Evolutionary conservation across 305 asterid genomes (phyloP), one percentile per base, ranked within the genome.

Genomic region (Fraxinus xanthoxyloides): DNA sequence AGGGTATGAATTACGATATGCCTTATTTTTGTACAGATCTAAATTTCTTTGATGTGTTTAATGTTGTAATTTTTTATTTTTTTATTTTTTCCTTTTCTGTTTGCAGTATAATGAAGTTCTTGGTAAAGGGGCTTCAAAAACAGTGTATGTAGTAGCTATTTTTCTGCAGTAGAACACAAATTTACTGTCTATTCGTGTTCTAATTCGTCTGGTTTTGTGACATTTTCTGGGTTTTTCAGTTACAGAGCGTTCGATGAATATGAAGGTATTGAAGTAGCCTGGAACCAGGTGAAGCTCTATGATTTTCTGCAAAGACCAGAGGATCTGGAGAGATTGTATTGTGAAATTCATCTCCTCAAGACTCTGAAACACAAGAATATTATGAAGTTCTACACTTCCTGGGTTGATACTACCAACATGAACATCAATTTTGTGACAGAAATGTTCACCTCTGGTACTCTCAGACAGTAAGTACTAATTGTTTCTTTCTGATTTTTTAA

Each of bases 371-470:
- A 93, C 83, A 77, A 31, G 72, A 93, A 91, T 72, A 93, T 93
- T 63, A 93, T 93, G 98, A 93, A 90, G 72, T 93, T 92, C 77
- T 92, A 91, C 74, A 87, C 97, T 69, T 93, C 97, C 82, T 92
- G 98, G 98, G 95, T 93, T 9, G 98, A 92, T 81, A 89, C 92
- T 24, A 82, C 97, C 54, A 92, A 92, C 78, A 82, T 93, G 82
- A 92, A 93, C 92, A 92, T 93, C 90, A 93, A 93, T 89, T 93
- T 93, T 79, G 95, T 93, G 9, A 92, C 98, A 3, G 98, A 93
- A 79, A 88, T 93, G 93, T 93, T 93, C 88, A 93, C 94, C 54
- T 93, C 98, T 46, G 98, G 97, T 28, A 93, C 98, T 77, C 93
- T 93, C 51, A 89, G 93, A 87, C 94, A 93, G 98, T 93, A 85